phyloP scores from a whole-genome alignment of 2,329 filamentous ascomycete genomes.

The Fusarium nelsonii region DNA sequence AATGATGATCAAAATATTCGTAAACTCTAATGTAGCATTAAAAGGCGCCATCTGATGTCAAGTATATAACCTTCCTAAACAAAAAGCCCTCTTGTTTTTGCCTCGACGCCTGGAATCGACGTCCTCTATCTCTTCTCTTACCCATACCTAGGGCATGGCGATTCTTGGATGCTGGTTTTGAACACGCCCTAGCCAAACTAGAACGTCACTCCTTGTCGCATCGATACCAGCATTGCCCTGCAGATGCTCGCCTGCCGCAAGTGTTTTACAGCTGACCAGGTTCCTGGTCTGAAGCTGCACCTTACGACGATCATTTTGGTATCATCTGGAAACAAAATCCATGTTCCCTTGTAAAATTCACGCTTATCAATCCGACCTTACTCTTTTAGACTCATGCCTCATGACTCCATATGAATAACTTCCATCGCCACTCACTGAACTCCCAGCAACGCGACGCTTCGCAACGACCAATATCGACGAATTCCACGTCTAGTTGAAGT shows the following conservation, averaged over 20 bases:
- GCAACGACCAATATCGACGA: constrained; percentile 11
- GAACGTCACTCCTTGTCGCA: constrained; percentile 9
- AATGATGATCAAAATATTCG: constrained; percentile 15
- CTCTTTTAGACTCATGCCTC: constrained; percentile 21
- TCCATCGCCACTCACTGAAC: constrained; percentile 9
- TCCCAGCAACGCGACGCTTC: constrained; percentile 8
- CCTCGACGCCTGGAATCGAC: constrained; percentile 34
- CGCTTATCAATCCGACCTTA: constrained; percentile 32
- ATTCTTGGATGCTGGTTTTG: constrained; percentile 14
- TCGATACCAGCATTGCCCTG: constrained; percentile 27
- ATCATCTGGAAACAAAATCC: constrained; percentile 43
- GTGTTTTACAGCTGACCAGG: constrained; percentile 22
- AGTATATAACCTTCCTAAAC: constrained; percentile 43
- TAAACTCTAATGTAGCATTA: constrained; percentile 41
- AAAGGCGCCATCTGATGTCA: constrained; percentile 32
- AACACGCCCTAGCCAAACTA: constrained; percentile 9
- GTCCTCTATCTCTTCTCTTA: constrained; percentile 33
- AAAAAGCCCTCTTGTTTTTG: constrained; percentile 40
- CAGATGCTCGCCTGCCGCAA: constrained; percentile 21
- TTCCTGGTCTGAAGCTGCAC: constrained; percentile 27
- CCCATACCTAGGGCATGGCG: constrained; percentile 8
- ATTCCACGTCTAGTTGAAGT: constrained; percentile 71
- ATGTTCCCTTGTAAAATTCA: constrained; percentile 41
- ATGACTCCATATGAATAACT: constrained; percentile 28
- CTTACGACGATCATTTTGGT: constrained; percentile 36